These are phyloP conservation scores for Wickerhamiella domercqiae DNA, from an alignment of 805 yeast species.

Conservation along the genomic window DNA sequence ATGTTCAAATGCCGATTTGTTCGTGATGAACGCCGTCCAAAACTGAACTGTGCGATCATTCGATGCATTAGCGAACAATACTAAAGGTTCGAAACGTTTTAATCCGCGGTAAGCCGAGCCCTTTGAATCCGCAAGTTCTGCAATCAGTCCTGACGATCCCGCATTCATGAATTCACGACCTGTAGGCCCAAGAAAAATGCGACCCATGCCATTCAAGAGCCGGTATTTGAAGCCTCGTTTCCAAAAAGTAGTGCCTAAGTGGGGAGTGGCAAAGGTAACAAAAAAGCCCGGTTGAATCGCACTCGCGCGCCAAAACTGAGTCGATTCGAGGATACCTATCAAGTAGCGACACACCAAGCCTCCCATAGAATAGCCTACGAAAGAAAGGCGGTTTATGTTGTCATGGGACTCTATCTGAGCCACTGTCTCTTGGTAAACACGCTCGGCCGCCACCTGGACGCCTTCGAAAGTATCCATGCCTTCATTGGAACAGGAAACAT, in stretches of 20 bases:
- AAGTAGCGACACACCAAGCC: constrained; percentile 67
- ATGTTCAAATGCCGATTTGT: constrained; percentile 56
- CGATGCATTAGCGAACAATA: constrained; percentile 54
- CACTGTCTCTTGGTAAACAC: constrained; percentile 48
- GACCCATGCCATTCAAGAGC: constrained; percentile 39
- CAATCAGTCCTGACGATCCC: constrained; percentile 31
- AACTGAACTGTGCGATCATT: constrained; percentile 82
- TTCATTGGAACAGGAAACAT: constrained; percentile 41
- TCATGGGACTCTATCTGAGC: constrained; percentile 24
- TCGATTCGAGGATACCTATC: constrained; percentile 44
- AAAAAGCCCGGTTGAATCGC: constrained; percentile 43
- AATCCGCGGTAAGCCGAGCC: constrained; percentile 39
- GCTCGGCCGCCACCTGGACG: constrained; percentile 41
- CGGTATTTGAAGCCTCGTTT: constrained; percentile 13
- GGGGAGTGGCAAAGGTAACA: constrained; percentile 64
- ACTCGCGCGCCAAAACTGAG: constrained; percentile 35
- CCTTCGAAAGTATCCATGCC: constrained; percentile 76
- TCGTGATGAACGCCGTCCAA: constrained; percentile 64
- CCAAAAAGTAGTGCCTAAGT: constrained; percentile 27
- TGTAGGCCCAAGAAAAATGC: constrained; percentile 43
- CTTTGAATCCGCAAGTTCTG: constrained; percentile 36
- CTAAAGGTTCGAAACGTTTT: constrained; percentile 37
- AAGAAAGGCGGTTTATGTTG: constrained; percentile 46
- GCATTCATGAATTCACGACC: constrained; percentile 53
- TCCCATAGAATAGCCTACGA: constrained; percentile 79